Percentiles rank a stretch among this genome's conserved stretches.
These are phyloP conservation scores for Dothideomycetes sp. DNA, from an alignment of 2,329 filamentous ascomycete species.

Conservation along the genomic window DNA sequence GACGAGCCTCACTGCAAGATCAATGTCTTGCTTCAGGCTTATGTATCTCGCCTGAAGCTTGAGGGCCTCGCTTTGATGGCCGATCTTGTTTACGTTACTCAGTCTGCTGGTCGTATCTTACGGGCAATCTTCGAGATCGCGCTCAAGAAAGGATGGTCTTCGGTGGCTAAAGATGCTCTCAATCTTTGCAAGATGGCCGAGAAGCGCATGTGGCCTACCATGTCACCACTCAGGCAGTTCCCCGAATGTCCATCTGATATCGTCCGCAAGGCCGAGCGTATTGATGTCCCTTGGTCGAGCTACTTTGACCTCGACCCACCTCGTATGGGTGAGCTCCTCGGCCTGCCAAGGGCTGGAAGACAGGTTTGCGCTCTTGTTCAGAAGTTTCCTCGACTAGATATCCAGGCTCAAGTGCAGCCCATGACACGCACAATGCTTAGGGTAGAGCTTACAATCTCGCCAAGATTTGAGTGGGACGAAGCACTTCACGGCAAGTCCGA, in stretches of 20 bases:
- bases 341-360: conserved; percentile 78
- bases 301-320: conserved; percentile 97
- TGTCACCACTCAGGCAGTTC: conserved; percentile 92
- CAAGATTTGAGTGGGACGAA: conserved; percentile 94
- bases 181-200: conserved; percentile 99
- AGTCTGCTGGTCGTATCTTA: conserved; percentile 91
- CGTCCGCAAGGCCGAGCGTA: conserved; percentile 83
- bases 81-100: conserved; percentile 96
- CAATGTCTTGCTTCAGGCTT: conserved; percentile 92
- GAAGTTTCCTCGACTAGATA: conserved; percentile 86
- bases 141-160: conserved; percentile 93
- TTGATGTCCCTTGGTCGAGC: conserved; percentile 84
- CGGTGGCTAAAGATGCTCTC: conserved; percentile 82
- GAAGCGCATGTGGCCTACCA: conserved; percentile 99
- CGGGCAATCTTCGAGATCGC: conserved; percentile 94
- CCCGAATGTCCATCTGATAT: conserved; percentile 73
- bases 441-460: conserved; percentile 81
- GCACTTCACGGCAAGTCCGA: conserved; percentile 78
- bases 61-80: conserved; percentile 95
- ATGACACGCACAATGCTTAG: conserved; percentile 89
- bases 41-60: conserved; percentile 87
- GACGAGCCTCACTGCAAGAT: conserved; percentile 97
- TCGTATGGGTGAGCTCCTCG: conserved; percentile 88
- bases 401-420: conserved; percentile 89
- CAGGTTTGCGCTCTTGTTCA: conserved; percentile 77